Conservation (phyloP, 83 land plant genomes). For the Picea mariana region DNA sequence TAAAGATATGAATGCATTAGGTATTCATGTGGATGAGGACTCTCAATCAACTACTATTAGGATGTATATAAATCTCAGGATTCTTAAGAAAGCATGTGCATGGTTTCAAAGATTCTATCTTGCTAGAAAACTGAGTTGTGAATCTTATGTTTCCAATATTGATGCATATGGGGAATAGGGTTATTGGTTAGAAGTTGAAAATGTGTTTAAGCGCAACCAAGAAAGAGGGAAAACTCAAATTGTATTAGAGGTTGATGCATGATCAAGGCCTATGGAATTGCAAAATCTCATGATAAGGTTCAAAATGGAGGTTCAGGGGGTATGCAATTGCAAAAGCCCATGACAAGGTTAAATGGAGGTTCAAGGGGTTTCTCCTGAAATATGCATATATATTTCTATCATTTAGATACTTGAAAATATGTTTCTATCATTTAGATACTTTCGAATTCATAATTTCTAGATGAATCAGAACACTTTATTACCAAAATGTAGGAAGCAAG, state of each 20-base stretch:
- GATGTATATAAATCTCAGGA: constrained; percentile 69
- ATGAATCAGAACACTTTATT: constrained; percentile 37
- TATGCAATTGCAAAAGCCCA: too few relatives aligned
- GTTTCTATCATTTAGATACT: too few relatives aligned
- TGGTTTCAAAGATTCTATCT: constrained; percentile 60
- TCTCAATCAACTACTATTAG: too few relatives aligned
- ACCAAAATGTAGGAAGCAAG: constrained; percentile 10
- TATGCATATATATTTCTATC: too few relatives aligned
- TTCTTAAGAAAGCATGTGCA: constrained; percentile 49
- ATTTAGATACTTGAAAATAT: constrained; percentile 45
- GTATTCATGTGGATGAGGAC: constrained; percentile 60
- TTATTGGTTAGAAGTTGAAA: too few relatives aligned
- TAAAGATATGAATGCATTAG: too few relatives aligned
- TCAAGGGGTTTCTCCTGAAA: constrained; percentile 41
- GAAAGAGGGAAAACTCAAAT: constrained; percentile 22
- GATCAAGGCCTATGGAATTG: constrained; percentile 82
- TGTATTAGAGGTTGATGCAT: constrained; percentile 66
- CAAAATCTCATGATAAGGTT: constrained; percentile 43
- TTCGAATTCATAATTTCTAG: constrained; percentile 38
- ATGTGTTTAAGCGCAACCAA: constrained; percentile 45
- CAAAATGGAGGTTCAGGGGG: constrained; percentile 52
- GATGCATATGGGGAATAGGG: too few relatives aligned
- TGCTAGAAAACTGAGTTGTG: too few relatives aligned
- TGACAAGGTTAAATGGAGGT: too few relatives aligned
- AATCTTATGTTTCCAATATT: too few relatives aligned